These are phyloP conservation scores for Cyberlindnera maritima DNA, from an alignment of 805 yeast species.

Conservation along the genomic window DNA sequence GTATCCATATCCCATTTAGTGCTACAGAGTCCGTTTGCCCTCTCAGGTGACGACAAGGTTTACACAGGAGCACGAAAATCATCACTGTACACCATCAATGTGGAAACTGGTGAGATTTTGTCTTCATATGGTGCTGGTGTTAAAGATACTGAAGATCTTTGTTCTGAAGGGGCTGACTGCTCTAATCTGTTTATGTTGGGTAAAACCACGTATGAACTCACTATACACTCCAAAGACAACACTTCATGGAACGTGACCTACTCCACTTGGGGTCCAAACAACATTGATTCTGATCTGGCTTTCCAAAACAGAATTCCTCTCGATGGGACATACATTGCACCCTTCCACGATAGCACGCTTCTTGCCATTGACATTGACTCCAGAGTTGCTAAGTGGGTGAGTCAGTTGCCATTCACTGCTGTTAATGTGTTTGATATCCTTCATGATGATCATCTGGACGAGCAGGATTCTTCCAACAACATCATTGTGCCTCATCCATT, in stretches of 20 bases:
- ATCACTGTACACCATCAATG: conserved; percentile 69
- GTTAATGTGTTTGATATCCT: conserved; percentile 79
- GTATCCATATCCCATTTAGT: conserved; percentile 76
- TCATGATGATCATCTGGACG: conserved; percentile 26
- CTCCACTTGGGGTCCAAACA: conserved; percentile 90
- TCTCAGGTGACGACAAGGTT: conserved; percentile 66
- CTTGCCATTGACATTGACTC: conserved; percentile 68
- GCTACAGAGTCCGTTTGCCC: conserved; percentile 79
- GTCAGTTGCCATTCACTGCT: conserved; percentile 66
- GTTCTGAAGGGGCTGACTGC: conserved; percentile 20
- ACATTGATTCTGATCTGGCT: conserved; percentile 57
- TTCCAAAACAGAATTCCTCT: conserved; percentile 51
- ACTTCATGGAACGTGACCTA: conserved; percentile 83
- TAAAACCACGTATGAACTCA: conserved; percentile 65
- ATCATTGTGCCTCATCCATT: conserved; percentile 71
- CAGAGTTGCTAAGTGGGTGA: conserved; percentile 79
- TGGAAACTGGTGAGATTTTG: conserved; percentile 69
- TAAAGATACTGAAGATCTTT: conserved; percentile 4
- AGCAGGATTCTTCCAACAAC: conserved; percentile 29
- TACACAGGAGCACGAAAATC: conserved; percentile 85
- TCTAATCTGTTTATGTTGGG: conserved; percentile 56
- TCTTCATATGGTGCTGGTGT: conserved; percentile 59
- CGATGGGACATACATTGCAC: conserved; percentile 78
- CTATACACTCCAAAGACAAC: conserved; percentile 72
- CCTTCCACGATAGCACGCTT: conserved; percentile 77